Conservation (phyloP, 192 early-diverging fungal genomes). For the Entrophospora sp. region DNA sequence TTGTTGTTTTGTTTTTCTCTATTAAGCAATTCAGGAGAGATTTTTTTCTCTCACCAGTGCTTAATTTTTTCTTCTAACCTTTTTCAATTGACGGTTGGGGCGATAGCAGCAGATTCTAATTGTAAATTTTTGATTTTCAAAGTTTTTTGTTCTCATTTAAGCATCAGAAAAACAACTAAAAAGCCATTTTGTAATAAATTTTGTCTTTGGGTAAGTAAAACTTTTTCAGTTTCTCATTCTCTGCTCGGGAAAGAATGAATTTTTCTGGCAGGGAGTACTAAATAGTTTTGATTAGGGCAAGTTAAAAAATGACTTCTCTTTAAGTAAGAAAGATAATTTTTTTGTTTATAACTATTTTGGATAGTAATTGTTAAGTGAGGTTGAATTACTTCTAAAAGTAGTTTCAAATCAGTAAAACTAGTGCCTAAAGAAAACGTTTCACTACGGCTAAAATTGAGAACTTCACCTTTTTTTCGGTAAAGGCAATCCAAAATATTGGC, state of each 20-base stretch:
- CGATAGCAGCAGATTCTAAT: neutral
- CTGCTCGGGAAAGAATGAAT: neutral
- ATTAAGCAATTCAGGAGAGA: too few species aligned
- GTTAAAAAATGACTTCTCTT: neutral
- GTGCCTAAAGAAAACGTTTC: neutral
- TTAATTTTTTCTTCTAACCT: too few species aligned
- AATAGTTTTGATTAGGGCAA: neutral
- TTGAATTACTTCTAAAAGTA: neutral
- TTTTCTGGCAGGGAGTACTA: neutral
- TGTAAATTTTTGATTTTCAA: neutral
- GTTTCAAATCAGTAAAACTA: neutral
- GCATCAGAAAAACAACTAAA: neutral
- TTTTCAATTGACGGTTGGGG: too few species aligned
- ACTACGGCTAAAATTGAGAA: neutral
- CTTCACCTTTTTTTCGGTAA: neutral
- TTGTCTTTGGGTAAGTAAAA: neutral
- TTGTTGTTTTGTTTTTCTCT: too few species aligned
- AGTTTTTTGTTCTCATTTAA: neutral
- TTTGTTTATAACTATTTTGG: neutral
- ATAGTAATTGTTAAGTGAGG: neutral
- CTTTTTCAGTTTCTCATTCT: neutral
- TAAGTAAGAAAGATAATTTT: neutral
- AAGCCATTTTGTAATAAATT: neutral
- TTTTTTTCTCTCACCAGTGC: too few species aligned
- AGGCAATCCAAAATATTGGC: neutral